These are phyloP conservation scores for Lathyrus tuberosus DNA, from an alignment of 306 rosid species.

Conservation along the genomic window DNA sequence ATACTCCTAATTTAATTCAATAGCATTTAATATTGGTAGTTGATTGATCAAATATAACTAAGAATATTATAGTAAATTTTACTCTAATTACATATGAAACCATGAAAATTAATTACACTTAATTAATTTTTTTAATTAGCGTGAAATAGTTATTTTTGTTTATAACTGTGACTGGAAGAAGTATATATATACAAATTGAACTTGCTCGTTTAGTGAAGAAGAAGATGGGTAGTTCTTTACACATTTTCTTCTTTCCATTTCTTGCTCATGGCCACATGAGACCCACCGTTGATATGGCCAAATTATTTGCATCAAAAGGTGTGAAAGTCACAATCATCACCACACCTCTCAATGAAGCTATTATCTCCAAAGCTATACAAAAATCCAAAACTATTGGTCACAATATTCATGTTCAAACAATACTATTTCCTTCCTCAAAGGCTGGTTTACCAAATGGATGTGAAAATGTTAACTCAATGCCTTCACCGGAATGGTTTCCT, in stretches of 20 bases:
- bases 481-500: not conserved
- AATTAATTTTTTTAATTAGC: no score
- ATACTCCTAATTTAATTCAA: no score
- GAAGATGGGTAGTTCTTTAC: not conserved
- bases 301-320: constrained; percentile 42
- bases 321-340: constrained; percentile 50
- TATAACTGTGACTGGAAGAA: no score
- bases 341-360: constrained; percentile 45
- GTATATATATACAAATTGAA: no score
- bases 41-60: no score
- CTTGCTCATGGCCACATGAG: constrained; percentile 44
- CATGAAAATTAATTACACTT: no score
- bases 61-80: no score
- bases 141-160: no score
- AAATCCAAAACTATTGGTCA: not conserved
- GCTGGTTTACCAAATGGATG: constrained; percentile 45
- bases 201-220: no score
- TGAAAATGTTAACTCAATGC: constrained; percentile 27
- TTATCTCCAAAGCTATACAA: constrained; percentile 38
- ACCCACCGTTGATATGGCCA: constrained; percentile 42
- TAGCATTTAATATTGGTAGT: no score
- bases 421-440: constrained; percentile 28
- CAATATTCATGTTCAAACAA: constrained; percentile 30
- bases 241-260: constrained; percentile 53
- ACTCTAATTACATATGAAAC: no score